Base-by-base conservation (phyloP, 495 filamentous ascomycete species). In the Lasiosphaeria miniovina region DNA sequence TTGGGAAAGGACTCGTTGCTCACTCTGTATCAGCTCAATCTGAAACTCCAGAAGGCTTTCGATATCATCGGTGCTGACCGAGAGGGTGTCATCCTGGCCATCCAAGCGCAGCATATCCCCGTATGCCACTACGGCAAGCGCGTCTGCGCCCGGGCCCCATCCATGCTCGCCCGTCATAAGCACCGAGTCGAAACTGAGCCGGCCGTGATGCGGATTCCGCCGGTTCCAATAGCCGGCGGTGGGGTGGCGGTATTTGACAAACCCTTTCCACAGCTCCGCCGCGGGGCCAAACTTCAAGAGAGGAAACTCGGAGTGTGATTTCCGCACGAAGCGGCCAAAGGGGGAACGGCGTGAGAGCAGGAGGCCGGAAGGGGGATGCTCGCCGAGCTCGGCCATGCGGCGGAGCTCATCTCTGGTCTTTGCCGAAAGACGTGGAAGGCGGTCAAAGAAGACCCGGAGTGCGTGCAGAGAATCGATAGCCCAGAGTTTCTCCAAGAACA, bases 21-120 rank as follows among this genome's bases (percentile, higher is more conserved):
- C 79, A 90, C 90, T 89, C 70, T 96, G 92, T 71, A 96, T 82
- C 68, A 88, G 85, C 51, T 88, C 86, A 34, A 96, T 85, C 72
- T 97, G 93, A 62, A 91, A 94, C 60, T 96, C 91, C 31, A 96
- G 65, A 45, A 96, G 74, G 17, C 85, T 84, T 69, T 96, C 90
- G 9, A 96, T 80, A 68, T 96, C 93, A 59, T 96, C 89, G 0
- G 84, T 85, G 65, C 90, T 94, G 51, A 90, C 76, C 4, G 74
- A 70, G 36, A 74, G 49, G 6, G 69, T 65, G 11, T 59, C 57
- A 9, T 76, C 75, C 6, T 70, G 65, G 48, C 82, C 76, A 31
- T 77, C 74, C 32, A 79, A 74, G 36, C 89, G 74, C 67, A 82
- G 74, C 59, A 67, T 70, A 36, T 83, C 81, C 4, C 75, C 77